These are phyloP conservation scores for Pestalotiopsis sp. DNA, from an alignment of 2,329 filamentous ascomycete species.

Conservation along the genomic window DNA sequence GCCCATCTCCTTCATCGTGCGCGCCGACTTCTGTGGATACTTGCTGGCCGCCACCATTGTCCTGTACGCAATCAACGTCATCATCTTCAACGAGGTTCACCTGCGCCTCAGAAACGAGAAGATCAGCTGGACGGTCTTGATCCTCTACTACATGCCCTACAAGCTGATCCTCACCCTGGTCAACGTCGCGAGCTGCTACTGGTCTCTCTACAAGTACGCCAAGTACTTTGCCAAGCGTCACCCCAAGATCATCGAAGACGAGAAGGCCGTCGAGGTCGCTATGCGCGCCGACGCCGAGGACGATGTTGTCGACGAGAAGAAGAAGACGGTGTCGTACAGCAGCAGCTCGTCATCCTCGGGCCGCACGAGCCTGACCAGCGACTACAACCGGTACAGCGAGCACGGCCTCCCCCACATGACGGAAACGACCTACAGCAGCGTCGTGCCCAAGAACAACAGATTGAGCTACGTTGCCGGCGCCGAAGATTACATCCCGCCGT, in stretches of 20 bases:
- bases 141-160: slow-evolving; percentile 43
- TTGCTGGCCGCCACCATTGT: slow-evolving; percentile 37
- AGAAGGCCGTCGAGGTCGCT: slow-evolving; percentile 21
- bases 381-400: neutral
- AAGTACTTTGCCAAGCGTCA: slow-evolving; percentile 46
- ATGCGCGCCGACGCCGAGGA: slow-evolving; percentile 18
- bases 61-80: slow-evolving; percentile 42
- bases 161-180: slow-evolving; percentile 43
- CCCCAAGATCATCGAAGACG: slow-evolving; percentile 47
- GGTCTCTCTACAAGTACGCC: slow-evolving; percentile 43
- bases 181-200: slow-evolving; percentile 42
- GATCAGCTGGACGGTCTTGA: slow-evolving; percentile 34
- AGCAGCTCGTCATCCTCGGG: neutral
- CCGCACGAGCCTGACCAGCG: neutral
- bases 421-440: neutral
- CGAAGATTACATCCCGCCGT: neutral
- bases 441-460: neutral
- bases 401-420: neutral
- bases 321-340: neutral
- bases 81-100: slow-evolving; percentile 50
- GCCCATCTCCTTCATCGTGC: slow-evolving; percentile 42
- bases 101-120: slow-evolving; percentile 43
- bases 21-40: slow-evolving; percentile 37
- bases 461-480: slow-evolving; percentile 4
- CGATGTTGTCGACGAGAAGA: slow-evolving; percentile 2